Percentiles rank a stretch among this genome's conserved stretches.
phyloP scores from a whole-genome alignment of 352 stramenopile genomes.

The Phytophthora megakarya region DNA sequence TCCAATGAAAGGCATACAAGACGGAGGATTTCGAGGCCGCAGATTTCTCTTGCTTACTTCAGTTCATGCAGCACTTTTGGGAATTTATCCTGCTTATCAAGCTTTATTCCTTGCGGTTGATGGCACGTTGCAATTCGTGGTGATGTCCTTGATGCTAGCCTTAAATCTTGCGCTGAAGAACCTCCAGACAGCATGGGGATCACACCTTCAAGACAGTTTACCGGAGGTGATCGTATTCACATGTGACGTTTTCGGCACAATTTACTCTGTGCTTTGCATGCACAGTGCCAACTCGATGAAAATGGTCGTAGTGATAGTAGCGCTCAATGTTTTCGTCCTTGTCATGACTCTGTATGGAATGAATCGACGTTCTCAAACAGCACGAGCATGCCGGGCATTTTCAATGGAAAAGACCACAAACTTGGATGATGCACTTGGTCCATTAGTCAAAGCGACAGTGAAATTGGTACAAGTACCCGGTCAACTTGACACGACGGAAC shows the following conservation, averaged over 20 bases:
- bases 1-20: conserved; percentile 10
- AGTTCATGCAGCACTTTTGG: conserved; percentile 34
- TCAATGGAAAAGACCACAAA: background rate
- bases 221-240: conserved; percentile 37
- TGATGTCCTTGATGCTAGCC: conserved; percentile 19
- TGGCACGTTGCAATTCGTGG: conserved; percentile 1
- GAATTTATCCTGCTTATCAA: conserved; percentile 42
- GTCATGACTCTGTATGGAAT: conserved; percentile 17
- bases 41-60: conserved; percentile 25
- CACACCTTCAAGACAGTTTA: conserved; percentile 24
- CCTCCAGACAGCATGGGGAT: conserved; percentile 26
- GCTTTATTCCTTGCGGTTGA: conserved; percentile 26
- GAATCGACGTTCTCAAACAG: conserved; percentile 5
- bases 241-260: conserved; percentile 36
- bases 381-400: background rate
- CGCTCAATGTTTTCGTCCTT: conserved; percentile 11
- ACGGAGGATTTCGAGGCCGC: conserved; percentile 24
- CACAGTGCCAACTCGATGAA: conserved; percentile 26
- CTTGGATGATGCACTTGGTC: background rate
- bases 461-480: conserved; percentile 23
- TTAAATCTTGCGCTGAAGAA: conserved; percentile 44
- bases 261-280: conserved; percentile 40
- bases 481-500: conserved; percentile 9
- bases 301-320: conserved; percentile 15
- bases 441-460: conserved; percentile 10